Evolutionary conservation across 1,284 basidiomycete species (phyloP), one percentile per base, ranked within the genome.

Genomic region (Retiboletus flavoniger): DNA sequence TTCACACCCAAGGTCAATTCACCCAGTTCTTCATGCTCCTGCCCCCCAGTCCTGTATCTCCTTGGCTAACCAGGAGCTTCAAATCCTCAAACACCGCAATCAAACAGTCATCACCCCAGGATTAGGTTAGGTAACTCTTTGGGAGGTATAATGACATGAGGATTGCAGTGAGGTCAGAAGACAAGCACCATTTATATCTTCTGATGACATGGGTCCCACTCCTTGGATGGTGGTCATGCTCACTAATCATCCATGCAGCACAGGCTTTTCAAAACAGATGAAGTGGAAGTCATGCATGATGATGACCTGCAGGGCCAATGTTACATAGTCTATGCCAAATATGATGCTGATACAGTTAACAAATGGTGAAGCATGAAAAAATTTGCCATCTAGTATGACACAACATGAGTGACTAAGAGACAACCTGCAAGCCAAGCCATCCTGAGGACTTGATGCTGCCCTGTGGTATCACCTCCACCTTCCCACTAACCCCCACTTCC

Each of bases 101-200:
- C 58, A 62, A 31, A 78, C 82, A 11, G 74, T 80, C 29, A 75
- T 84, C 16, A 84, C 82, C 2, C 73, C 80, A 0, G 64, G 45
- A 59, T 69, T n/a, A 64, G 70, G 10, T 60, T 82, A 24, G 59
- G 61, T 70, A 60, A 16, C 54, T 70, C 11, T 75, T 79, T 41
- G 75, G 73, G 6, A 74, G 80, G 7, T 75, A 75, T 60, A 74
- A 79, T 56, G 65, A 76, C 16, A 62, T 73, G 45, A 60, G 67
- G 31, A 60, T 60, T 46, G 50, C 36, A 29, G 43, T 63, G 21
- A 58, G 50, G 50, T 42, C 26, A 24, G 60, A 60, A 53, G 47
- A 57, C 43, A 53, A 54, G 29, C 42, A 55, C 9, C 29, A 24
- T 29, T 35, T 55, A 50, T 56, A 38, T 34, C 48, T 44, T 68